Conservation (phyloP, 176 grass and related monocot species). For the Avena eriantha region DNA sequence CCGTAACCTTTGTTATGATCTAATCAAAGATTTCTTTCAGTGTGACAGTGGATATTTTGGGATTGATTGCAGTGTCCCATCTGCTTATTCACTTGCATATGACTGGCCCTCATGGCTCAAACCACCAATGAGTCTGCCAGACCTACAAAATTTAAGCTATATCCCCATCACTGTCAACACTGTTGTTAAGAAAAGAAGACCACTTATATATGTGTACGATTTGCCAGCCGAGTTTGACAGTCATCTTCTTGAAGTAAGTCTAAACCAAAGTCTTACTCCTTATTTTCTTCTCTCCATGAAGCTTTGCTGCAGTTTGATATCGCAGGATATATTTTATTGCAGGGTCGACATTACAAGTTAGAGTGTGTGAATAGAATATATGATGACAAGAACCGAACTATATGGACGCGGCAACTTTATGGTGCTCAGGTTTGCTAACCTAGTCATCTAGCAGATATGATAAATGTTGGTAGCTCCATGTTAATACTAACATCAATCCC, state of each 20-base stretch:
- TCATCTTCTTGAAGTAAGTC: slow-evolving; percentile 93
- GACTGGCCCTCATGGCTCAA: slow-evolving; percentile 79
- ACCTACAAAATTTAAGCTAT: slow-evolving; percentile 35
- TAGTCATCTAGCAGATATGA: slow-evolving; percentile 24
- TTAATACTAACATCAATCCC: slow-evolving; percentile 8
- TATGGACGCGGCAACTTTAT: slow-evolving; percentile 84
- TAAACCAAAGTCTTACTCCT: slow-evolving; percentile 25
- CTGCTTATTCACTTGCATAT: slow-evolving; percentile 59
- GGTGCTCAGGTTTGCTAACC: slow-evolving; percentile 81
- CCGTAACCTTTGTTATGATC: slow-evolving; percentile 33
- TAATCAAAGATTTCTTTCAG: slow-evolving; percentile 60
- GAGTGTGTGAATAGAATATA: slow-evolving; percentile 97
- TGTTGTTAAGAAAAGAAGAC: slow-evolving; percentile 74
- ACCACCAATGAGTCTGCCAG: slow-evolving; percentile 48
- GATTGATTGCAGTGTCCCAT: slow-evolving; percentile 95
- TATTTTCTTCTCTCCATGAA: slow-evolving; percentile 18
- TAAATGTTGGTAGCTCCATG: slow-evolving; percentile 25
- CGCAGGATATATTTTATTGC: slow-evolving; percentile 27
- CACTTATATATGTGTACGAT: slow-evolving; percentile 98
- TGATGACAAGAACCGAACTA: slow-evolving; percentile 75
- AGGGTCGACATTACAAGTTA: slow-evolving; percentile 89
- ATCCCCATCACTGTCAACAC: slow-evolving; percentile 49
- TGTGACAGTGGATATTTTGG: slow-evolving; percentile 94
- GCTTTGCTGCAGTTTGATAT: slow-evolving; percentile 40
- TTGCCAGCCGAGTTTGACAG: slow-evolving; percentile 88